Evolutionary conservation across 352 stramenopile species (phyloP).

Genomic region (Phytophthora fragariae): DNA sequence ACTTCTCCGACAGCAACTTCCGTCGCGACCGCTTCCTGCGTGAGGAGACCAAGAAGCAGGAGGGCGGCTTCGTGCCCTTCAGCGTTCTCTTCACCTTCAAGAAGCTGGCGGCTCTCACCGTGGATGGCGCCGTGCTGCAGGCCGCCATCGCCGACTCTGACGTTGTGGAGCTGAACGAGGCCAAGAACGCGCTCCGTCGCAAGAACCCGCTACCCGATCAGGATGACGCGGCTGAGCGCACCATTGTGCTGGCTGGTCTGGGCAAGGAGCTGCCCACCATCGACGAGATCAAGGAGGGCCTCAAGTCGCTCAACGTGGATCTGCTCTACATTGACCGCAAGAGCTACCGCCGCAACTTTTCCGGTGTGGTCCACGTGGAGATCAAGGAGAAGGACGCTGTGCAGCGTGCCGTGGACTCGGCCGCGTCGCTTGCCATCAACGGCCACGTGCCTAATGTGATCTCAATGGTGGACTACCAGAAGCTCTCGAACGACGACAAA

Average conservation of each 20-base stretch:
- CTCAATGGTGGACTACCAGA: conserved; percentile 59
- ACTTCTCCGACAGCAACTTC: conserved; percentile 94
- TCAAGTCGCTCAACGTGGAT: conserved; percentile 63
- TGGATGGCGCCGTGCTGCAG: conserved; percentile 72
- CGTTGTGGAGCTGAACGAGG: conserved; percentile 82
- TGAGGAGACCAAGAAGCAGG: conserved; percentile 84
- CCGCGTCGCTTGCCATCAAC: conserved; percentile 68
- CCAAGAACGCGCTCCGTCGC: conserved; percentile 79
- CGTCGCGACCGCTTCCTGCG: conserved; percentile 91
- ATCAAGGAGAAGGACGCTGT: conserved; percentile 67
- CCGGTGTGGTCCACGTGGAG: conserved; percentile 78
- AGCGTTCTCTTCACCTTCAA: conserved; percentile 92
- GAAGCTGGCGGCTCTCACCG: conserved; percentile 88
- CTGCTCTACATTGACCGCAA: conserved; percentile 81
- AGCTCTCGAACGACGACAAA: conserved; percentile 74
- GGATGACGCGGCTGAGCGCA: conserved; percentile 71
- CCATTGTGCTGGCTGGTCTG: conserved; percentile 76
- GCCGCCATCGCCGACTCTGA: conserved; percentile 77
- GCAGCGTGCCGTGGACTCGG: conserved; percentile 56
- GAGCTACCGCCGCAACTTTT: conserved; percentile 75
- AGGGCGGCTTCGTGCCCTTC: conserved; percentile 88
- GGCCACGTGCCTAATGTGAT: conserved; percentile 66
- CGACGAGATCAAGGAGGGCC: conserved; percentile 81
- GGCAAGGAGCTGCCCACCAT: conserved; percentile 70
- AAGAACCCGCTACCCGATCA: conserved; percentile 69